Evolutionary conservation across 495 filamentous ascomycete genomes (phyloP), one percentile per base, ranked within the genome.

Genomic region (Penicillium paradoxum): DNA sequence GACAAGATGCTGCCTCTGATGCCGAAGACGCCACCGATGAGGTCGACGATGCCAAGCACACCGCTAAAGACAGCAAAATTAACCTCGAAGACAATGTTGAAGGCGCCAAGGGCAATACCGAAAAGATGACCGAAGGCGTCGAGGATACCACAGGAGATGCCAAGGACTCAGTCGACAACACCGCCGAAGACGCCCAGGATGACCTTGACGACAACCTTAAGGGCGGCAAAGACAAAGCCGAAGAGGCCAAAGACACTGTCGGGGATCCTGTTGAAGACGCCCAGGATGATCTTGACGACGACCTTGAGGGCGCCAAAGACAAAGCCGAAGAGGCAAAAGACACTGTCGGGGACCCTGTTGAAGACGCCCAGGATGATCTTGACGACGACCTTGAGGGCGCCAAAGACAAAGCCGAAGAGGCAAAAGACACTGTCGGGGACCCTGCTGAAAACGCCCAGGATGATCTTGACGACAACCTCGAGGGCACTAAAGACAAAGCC

Each of bases 341-440:
- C 2, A 49, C 55, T 62, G 46, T 49, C 17, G 66, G 70, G 41
- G 69, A 69, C 10, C 67, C 68, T 3, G 29, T 39, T 9, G 57
- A 59, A 27, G 60, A 57, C 14, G 50, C 53, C 45, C 41, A 56
- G 17, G 55, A 63, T 14, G 55, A 54, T 4, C 58, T 42, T 9
- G 54, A 63, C 21, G 69, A 67, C 13, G 65, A 44, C 8, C 54
- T 32, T 11, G 70, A 70, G n/a, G 67, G 59, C 17, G 67, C 53
- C 14, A 57, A 7, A 27, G 24, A 27, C 24, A 7, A 27, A 27
- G 24, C 43, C 15, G 17, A 50, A 13, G 56, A 22, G 7, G 65
- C 63, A 21, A 55, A 71, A 21, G 65, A 63, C 2, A 49, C 55
- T 62, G 46, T 49, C 17, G 66, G 70, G 41, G 69, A 69, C 10